These are phyloP conservation scores for Gossypium turneri DNA, from an alignment of 345 rosid genomes.

Conservation along the genomic window DNA sequence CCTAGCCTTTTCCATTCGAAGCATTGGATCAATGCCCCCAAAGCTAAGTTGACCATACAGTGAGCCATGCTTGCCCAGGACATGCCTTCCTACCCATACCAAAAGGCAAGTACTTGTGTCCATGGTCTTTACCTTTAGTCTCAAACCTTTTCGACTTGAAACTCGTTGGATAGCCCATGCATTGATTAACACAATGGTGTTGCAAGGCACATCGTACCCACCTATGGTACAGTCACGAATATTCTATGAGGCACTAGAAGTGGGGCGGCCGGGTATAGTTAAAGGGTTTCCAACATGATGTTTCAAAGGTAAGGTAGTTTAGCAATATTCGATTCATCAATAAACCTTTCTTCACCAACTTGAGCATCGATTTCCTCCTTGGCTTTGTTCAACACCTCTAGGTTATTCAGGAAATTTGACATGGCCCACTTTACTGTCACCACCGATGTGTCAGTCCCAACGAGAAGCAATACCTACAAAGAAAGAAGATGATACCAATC, in stretches of 20 bases:
- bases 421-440: slow-evolving; percentile 47
- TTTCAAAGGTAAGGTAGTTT: slow-evolving; percentile 37
- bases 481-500: too few relatives aligned
- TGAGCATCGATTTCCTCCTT: slow-evolving; percentile 26
- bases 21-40: slow-evolving; percentile 47
- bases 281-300: slow-evolving; percentile 37
- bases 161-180: slow-evolving; percentile 39
- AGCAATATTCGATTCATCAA: slow-evolving; percentile 32
- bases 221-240: slow-evolving; percentile 36
- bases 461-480: slow-evolving; percentile 21
- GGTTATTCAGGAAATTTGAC: slow-evolving; percentile 41
- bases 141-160: slow-evolving; percentile 53
- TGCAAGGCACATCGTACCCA: slow-evolving; percentile 40
- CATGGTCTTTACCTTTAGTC: slow-evolving; percentile 6
- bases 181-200: slow-evolving; percentile 35
- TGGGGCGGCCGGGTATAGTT: slow-evolving; percentile 37
- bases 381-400: slow-evolving; percentile 33
- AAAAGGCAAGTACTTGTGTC: slow-evolving; percentile 33
- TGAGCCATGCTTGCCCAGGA: slow-evolving; percentile 41
- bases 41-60: slow-evolving; percentile 27
- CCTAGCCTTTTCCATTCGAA: slow-evolving; percentile 48
- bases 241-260: slow-evolving; percentile 33
- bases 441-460: slow-evolving; percentile 41
- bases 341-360: slow-evolving; percentile 26
- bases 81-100: slow-evolving; percentile 52